These are phyloP conservation scores for Colletotrichum kahawae DNA, from an alignment of 2,329 filamentous ascomycete genomes.

Conservation along the genomic window DNA sequence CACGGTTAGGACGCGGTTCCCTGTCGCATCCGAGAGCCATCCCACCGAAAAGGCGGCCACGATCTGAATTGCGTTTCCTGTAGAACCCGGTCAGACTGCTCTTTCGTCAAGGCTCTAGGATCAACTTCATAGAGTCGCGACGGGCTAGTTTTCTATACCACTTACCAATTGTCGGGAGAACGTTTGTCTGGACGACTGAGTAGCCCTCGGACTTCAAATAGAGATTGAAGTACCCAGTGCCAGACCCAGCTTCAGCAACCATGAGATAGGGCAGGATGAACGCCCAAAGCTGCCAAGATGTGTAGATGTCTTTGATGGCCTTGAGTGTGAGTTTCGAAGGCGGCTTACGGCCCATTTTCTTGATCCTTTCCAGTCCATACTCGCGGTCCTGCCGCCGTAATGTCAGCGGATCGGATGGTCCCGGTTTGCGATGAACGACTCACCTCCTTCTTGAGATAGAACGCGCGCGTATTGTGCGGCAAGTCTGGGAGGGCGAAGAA, in stretches of 20 bases:
- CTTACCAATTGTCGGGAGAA: conserved; percentile 34
- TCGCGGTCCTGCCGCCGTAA: background rate
- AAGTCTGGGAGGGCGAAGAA: conserved; percentile 26
- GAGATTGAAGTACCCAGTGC: conserved; percentile 31
- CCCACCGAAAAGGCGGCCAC: background rate
- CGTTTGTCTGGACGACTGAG: conserved; percentile 55
- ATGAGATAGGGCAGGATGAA: conserved; percentile 25
- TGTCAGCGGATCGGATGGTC: background rate
- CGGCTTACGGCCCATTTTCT: conserved; percentile 24
- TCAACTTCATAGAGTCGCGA: no score
- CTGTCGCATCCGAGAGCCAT: background rate
- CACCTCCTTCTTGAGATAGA: conserved; percentile 10
- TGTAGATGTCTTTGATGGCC: conserved; percentile 19
- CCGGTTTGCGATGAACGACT: background rate
- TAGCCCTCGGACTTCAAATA: conserved; percentile 47
- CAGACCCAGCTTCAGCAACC: conserved; percentile 17
- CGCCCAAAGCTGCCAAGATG: conserved; percentile 20
- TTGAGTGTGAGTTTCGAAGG: conserved; percentile 10
- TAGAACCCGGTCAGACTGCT: background rate
- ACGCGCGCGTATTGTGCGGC: conserved; percentile 18
- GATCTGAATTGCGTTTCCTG: background rate
- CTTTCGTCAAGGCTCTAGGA: no score
- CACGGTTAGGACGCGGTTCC: background rate
- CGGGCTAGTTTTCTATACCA: rapidly evolving
- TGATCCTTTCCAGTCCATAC: conserved; percentile 25